phyloP scores from a whole-genome alignment of 2,329 filamentous ascomycete genomes.

The Penicillium sp. region DNA sequence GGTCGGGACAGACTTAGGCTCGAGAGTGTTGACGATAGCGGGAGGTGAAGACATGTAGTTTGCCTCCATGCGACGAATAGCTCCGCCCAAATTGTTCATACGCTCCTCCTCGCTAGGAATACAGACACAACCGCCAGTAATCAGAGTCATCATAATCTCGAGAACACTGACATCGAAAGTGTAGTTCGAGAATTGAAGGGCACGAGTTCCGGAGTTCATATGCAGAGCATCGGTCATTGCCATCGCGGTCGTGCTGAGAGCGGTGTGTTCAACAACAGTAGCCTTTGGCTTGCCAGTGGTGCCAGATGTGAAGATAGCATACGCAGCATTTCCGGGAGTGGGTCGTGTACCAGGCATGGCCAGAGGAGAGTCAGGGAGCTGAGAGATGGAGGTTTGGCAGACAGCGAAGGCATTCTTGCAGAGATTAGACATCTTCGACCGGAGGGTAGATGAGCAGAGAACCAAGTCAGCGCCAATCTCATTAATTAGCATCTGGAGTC shows the following conservation, averaged over 20 bases:
- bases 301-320: slow-evolving; percentile 61
- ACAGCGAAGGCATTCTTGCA: slow-evolving; percentile 30
- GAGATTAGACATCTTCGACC: slow-evolving; percentile 30
- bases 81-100: slow-evolving; percentile 50
- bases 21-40: slow-evolving; percentile 53
- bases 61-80: slow-evolving; percentile 52
- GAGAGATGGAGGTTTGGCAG: slow-evolving; percentile 25
- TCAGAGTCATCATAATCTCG: slow-evolving; percentile 56
- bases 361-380: slow-evolving; percentile 25
- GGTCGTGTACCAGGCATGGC: slow-evolving; percentile 13
- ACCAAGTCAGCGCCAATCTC: slow-evolving; percentile 37
- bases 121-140: slow-evolving; percentile 60
- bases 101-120: slow-evolving; percentile 54
- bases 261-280: slow-evolving; percentile 61
- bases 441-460: slow-evolving; percentile 33
- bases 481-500: slow-evolving; percentile 35
- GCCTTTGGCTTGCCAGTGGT: slow-evolving; percentile 59
- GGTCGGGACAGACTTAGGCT: slow-evolving; percentile 45
- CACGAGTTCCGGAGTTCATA: slow-evolving; percentile 54
- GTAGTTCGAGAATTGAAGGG: slow-evolving; percentile 59
- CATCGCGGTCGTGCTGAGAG: slow-evolving; percentile 55
- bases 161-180: slow-evolving; percentile 55
- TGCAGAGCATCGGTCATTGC: slow-evolving; percentile 53
- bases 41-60: slow-evolving; percentile 59
- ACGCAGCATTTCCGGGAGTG: slow-evolving; percentile 46